A percentile compares a stretch with the other conserved stretches of the same genome.
These are phyloP conservation scores for Casuarina cunninghamiana DNA, from an alignment of 306 rosid genomes.

Conservation along the genomic window DNA sequence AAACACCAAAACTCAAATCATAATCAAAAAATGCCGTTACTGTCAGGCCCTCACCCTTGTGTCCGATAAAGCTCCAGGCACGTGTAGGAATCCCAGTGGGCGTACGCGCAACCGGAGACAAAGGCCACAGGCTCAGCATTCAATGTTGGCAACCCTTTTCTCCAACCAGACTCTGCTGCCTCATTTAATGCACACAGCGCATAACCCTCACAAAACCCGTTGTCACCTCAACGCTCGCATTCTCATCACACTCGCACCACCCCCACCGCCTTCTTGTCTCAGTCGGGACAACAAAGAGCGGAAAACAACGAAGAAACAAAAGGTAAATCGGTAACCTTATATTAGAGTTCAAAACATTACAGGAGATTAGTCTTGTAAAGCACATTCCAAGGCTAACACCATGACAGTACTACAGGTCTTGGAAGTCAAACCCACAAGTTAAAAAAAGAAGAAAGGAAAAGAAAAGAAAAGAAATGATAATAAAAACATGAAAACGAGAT, in stretches of 20 bases:
- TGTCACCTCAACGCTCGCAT: neutral
- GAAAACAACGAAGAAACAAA: neutral
- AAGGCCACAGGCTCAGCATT: conserved; percentile 37
- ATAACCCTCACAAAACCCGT: neutral
- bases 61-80: conserved; percentile 23
- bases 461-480: neutral
- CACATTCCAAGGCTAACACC: neutral
- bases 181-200: conserved; percentile 43
- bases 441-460: neutral
- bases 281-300: too few species aligned
- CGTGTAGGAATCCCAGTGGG: conserved; percentile 35
- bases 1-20: conserved; percentile 10
- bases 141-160: conserved; percentile 45
- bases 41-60: neutral
- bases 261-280: neutral
- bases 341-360: neutral
- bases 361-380: neutral
- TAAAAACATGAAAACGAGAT: neutral
- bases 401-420: neutral
- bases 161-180: conserved; percentile 53
- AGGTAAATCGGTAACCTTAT: neutral
- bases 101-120: conserved; percentile 19
- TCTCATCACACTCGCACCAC: neutral
- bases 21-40: conserved; percentile 31
- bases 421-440: too few species aligned